Evolutionary conservation across 2,329 filamentous ascomycete genomes (phyloP).

Genomic region (Blastomyces silverae): DNA sequence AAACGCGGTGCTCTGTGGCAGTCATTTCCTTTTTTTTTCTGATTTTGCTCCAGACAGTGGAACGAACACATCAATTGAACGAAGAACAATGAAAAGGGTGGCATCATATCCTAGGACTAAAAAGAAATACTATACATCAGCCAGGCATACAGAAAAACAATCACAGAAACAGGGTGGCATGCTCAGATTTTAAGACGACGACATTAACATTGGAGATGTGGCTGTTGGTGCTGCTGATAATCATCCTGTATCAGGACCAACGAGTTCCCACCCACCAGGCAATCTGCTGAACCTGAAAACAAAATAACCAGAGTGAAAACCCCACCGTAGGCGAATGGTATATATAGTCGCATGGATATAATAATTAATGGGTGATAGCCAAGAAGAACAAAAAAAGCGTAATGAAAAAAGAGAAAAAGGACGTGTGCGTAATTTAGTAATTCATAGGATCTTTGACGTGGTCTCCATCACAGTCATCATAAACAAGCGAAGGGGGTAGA

Average conservation of each 20-base stretch:
- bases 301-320: neutral
- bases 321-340: neutral
- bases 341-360: neutral
- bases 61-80: neutral
- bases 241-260: neutral
- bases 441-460: neutral
- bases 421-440: neutral
- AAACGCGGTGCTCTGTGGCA: neutral
- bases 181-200: neutral
- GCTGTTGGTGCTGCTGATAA: neutral
- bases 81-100: neutral
- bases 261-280: neutral
- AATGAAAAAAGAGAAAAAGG: neutral
- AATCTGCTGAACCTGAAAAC: neutral
- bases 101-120: neutral
- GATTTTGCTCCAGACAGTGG: neutral
- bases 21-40: neutral
- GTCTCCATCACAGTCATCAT: slow-evolving; percentile 23
- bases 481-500: neutral
- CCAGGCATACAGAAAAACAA: neutral
- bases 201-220: neutral
- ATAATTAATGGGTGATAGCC: neutral
- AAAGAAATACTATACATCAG: neutral
- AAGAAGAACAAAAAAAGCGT: slow-evolving; percentile 6
- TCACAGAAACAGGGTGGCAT: neutral